Conservation (phyloP, 345 rosid genomes). For the Excoecaria cochinchinensis region DNA sequence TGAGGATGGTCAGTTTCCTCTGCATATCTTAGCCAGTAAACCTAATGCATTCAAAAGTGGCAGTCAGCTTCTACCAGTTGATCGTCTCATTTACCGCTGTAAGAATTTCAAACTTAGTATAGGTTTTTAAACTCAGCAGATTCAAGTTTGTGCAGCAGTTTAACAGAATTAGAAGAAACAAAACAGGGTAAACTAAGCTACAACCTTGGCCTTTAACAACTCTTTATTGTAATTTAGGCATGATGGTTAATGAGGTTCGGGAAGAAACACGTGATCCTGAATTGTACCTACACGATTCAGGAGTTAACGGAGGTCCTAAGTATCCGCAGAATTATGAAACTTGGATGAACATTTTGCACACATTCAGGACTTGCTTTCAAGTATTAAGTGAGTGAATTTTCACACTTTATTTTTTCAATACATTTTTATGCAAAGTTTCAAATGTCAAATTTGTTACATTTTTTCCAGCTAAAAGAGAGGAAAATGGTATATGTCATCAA, state of each 20-base stretch:
- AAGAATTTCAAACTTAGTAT: background rate
- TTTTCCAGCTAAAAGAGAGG: background rate
- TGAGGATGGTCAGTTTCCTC: slow-evolving; percentile 17
- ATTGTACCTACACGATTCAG: background rate
- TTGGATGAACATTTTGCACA: background rate
- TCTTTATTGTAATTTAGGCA: background rate
- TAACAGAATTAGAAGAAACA: too few species aligned
- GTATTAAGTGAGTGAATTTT: slow-evolving; percentile 1
- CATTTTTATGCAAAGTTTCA: background rate
- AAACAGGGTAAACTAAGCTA: too few species aligned
- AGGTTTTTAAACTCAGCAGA: too few species aligned
- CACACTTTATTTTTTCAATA: background rate
- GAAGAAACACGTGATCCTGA: background rate
- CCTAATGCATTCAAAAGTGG: slow-evolving; percentile 23
- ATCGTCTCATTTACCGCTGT: slow-evolving; percentile 20
- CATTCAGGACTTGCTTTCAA: background rate
- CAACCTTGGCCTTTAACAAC: background rate
- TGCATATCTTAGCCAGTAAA: slow-evolving; percentile 22
- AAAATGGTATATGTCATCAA: background rate
- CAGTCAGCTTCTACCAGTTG: slow-evolving; percentile 10
- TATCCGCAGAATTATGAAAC: slow-evolving; percentile 7
- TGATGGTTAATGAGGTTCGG: background rate
- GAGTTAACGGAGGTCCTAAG: background rate
- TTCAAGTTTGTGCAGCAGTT: too few species aligned
- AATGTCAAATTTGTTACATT: background rate